Base-by-base conservation (phyloP, 2,329 filamentous ascomycete genomes). In the Fusarium multiceps region DNA sequence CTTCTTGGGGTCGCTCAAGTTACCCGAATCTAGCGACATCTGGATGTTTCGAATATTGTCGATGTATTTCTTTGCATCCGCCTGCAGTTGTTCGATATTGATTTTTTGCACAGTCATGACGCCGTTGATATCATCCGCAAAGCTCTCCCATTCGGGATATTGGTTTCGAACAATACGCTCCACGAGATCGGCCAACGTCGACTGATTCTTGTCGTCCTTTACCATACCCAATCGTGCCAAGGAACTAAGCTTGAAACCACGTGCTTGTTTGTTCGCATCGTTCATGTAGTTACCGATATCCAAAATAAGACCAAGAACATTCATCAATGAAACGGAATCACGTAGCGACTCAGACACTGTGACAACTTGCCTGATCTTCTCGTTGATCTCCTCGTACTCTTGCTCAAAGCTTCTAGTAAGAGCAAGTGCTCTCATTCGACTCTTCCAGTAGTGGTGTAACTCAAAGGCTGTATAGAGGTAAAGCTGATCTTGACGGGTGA, bases 241-340 rank as follows among this genome's bases (percentile, higher is more conserved):
- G 8, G 96, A 98, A 77, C 94, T 96, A 16, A 99, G 89, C 84
- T 99, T 99, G 90, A 99, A 99, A 68, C 96, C 96, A 61, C 92
- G 93, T 6, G 96, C 96, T 82, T 98, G 96, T 83, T 99, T 99
- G 83, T 98, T 98, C 58, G 94, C 92, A 78, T 98, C 96, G 84
- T 99, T 99, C 96, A 99, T 99, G 86, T 97, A 99, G 81, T 99
- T 99, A 80, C 96, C 96, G 77, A 99, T 97, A 80, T 98, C 95
- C 75, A 99, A 85, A 80, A 99, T 99, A 67, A 98, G 87, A 63
- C 95, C 94, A 59, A 99, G 88, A 48, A 99, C 94, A 72, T 97
- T 98, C 91, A 98, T 97, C 75, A 99, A 83, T 27, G 93, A 92
- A 27, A 97, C 93, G 2, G 94, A 98, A 77, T 97, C 94, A 49